Evolutionary conservation across 768 basidiomycete species (phyloP).

Genomic region (Boletus rubropictus): DNA sequence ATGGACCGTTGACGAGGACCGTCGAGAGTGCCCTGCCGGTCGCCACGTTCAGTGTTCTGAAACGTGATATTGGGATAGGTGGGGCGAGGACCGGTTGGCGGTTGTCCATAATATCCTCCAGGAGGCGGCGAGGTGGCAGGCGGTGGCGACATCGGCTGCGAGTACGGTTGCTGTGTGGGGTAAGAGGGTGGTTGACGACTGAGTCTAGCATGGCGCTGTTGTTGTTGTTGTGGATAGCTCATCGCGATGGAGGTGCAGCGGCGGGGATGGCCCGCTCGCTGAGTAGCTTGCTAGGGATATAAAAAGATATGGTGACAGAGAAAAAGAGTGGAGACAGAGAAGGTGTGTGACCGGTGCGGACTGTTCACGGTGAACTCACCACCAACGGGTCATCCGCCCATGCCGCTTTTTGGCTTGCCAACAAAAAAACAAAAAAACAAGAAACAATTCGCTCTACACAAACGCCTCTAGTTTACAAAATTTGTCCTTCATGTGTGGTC

Average conservation of each 20-base stretch:
- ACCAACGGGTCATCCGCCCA: constrained; percentile 14
- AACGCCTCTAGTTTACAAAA: constrained; percentile 2
- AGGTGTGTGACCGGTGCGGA: constrained; percentile 11
- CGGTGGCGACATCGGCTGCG: constrained; percentile 18
- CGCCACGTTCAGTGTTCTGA: constrained; percentile 62
- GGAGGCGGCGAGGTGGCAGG: constrained; percentile 15
- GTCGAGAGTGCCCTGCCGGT: constrained; percentile 55
- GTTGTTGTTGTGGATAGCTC: constrained; percentile 39
- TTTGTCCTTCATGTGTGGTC: background rate
- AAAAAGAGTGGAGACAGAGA: constrained; percentile 12
- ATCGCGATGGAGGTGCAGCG: constrained; percentile 7
- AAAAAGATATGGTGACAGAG: background rate
- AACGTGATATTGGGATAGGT: constrained; percentile 55
- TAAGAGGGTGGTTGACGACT: constrained; percentile 34
- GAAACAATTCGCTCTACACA: background rate
- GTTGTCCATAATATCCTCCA: constrained; percentile 16
- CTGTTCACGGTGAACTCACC: background rate
- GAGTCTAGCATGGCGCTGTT: constrained; percentile 31
- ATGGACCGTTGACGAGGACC: constrained; percentile 45
- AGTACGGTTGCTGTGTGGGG: constrained; percentile 24
- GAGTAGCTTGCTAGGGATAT: background rate
- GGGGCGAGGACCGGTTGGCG: constrained; percentile 15
- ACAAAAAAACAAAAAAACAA: background rate
- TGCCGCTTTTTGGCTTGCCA: background rate
- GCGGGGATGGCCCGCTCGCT: constrained; percentile 1